A percentile compares a stretch with the other conserved stretches of the same genome.
Evolutionary conservation across 23 red algal species (phyloP).

Genomic region (Agarophyton chilense): DNA sequence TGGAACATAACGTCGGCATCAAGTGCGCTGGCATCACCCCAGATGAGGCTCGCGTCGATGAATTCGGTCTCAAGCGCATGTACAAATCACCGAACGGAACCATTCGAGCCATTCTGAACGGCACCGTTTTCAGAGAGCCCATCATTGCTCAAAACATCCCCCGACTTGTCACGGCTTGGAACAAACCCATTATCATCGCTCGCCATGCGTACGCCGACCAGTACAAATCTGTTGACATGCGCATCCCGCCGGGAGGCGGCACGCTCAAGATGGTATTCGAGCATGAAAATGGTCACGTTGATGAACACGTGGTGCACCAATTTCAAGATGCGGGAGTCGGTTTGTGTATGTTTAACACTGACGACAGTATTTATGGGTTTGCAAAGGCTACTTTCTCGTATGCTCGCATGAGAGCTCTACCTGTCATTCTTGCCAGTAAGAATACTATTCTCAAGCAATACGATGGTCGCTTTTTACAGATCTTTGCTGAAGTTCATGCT

Average conservation of each 20-base stretch:
- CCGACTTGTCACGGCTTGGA: constrained; percentile 81
- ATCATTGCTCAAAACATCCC: constrained; percentile 87
- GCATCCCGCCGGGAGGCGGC: constrained; percentile 29
- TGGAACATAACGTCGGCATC: constrained; percentile 85
- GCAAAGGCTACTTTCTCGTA: constrained; percentile 82
- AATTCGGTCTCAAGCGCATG: constrained; percentile 91
- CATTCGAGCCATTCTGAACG: constrained; percentile 89
- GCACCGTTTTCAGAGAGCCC: constrained; percentile 92
- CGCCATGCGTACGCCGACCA: constrained; percentile 91
- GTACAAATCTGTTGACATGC: constrained; percentile 82
- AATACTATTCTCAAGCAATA: constrained; percentile 97
- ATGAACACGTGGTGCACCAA: constrained; percentile 61
- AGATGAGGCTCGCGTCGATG: constrained; percentile 76
- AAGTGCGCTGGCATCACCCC: constrained; percentile 94
- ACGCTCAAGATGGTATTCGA: constrained; percentile 66
- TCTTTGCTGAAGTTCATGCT: constrained; percentile 67
- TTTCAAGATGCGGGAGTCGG: constrained; percentile 79
- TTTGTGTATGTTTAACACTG: constrained; percentile 93
- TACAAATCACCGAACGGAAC: constrained; percentile 93
- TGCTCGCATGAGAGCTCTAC: constrained; percentile 71
- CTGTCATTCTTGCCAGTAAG: constrained; percentile 87
- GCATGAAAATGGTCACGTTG: constrained; percentile 32
- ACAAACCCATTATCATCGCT: constrained; percentile 87
- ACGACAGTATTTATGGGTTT: constrained; percentile 84
- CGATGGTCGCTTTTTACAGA: constrained; percentile 68